Evolutionary conservation across 306 rosid genomes (phyloP).

Genomic region (Cucumis hystrix): DNA sequence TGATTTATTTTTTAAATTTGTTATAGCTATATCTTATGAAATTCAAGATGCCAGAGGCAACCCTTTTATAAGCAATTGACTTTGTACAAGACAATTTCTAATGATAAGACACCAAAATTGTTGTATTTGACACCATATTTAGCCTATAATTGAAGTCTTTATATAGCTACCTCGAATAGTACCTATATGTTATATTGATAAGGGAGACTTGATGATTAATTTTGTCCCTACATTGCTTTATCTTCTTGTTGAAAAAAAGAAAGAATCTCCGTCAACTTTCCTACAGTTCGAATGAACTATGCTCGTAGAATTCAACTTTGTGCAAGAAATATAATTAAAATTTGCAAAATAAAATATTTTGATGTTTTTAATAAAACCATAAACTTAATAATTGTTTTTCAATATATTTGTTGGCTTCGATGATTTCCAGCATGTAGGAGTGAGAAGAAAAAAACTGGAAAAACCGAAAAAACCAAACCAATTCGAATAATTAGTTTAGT

Average conservation of each 20-base stretch:
- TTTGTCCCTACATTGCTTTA: not conserved
- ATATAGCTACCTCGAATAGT: not conserved
- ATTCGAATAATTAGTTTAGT: too few species aligned
- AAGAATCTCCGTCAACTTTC: not conserved
- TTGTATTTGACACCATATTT: not conserved
- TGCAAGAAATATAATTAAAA: too few species aligned
- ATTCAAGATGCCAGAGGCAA: not conserved
- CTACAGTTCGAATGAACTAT: not conserved
- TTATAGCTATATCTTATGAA: not conserved
- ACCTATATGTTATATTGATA: not conserved
- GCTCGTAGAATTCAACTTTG: not conserved
- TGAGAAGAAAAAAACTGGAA: too few species aligned
- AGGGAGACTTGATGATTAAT: not conserved
- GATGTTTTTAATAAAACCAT: too few species aligned
- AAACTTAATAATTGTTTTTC: too few species aligned
- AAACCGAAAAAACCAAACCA: too few species aligned
- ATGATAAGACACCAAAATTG: conserved; percentile 3
- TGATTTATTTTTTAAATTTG: too few species aligned
- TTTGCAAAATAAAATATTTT: too few species aligned
- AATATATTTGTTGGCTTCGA: too few species aligned
- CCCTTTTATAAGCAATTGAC: not conserved
- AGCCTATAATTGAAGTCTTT: not conserved
- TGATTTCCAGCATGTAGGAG: too few species aligned
- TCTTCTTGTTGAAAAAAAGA: not conserved
- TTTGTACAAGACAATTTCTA: not conserved